Conservation (phyloP, 1,284 basidiomycete genomes). For the Mycosarcoma maydis region DNA sequence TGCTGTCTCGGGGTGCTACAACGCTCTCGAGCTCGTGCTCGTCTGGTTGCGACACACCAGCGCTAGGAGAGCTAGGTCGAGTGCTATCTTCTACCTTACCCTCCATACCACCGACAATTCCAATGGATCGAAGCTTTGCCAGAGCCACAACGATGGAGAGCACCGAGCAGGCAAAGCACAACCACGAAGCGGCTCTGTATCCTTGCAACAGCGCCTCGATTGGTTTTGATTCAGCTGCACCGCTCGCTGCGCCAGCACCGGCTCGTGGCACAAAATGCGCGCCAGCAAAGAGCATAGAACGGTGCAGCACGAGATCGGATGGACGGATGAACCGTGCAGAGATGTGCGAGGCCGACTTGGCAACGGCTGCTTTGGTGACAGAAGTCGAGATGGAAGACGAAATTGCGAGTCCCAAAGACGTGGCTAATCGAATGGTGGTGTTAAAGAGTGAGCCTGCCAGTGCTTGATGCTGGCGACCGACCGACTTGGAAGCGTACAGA, state of each 20-base stretch:
- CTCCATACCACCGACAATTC: slow-evolving; percentile 50
- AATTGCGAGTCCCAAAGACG: slow-evolving; percentile 58
- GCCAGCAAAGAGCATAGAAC: slow-evolving; percentile 22
- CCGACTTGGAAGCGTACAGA: slow-evolving; percentile 49
- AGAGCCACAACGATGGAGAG: slow-evolving; percentile 44
- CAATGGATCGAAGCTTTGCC: slow-evolving; percentile 39
- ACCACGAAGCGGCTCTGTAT: slow-evolving; percentile 54
- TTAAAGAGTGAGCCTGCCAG: slow-evolving; percentile 61
- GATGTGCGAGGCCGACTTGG: slow-evolving; percentile 5
- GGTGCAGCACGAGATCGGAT: slow-evolving; percentile 4
- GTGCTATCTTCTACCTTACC: slow-evolving; percentile 33
- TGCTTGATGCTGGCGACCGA: slow-evolving; percentile 48
- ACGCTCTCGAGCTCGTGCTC: slow-evolving; percentile 17
- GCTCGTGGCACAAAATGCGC: slow-evolving; percentile 11
- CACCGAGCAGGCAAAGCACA: slow-evolving; percentile 46
- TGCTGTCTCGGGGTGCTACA: slow-evolving; percentile 10
- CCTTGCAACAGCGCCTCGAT: slow-evolving; percentile 39
- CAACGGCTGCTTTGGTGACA: slow-evolving; percentile 35
- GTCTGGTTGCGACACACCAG: background rate
- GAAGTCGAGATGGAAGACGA: slow-evolving; percentile 52
- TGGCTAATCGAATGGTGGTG: slow-evolving; percentile 56
- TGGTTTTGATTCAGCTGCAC: background rate
- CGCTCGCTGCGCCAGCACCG: slow-evolving; percentile 1
- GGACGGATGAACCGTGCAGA: slow-evolving; percentile 8
- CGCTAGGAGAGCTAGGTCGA: slow-evolving; percentile 2